Base-by-base conservation (phyloP, 1,139 yeast species). In the Kodamaea arcana region DNA sequence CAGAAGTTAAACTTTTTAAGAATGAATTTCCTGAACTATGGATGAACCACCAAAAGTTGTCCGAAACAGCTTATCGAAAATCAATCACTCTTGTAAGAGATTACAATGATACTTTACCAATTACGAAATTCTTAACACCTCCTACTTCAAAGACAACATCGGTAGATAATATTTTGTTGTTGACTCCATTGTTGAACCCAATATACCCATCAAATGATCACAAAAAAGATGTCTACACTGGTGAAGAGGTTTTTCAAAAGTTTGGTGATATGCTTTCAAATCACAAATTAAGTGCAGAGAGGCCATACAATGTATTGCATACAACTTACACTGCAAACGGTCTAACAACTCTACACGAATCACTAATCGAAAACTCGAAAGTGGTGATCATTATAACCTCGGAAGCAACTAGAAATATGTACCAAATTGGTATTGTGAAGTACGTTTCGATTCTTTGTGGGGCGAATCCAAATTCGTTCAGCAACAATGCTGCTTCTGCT, bases 311-410 rank as follows among this genome's bases (percentile, higher is more conserved):
- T 43, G 78, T 78, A 0, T 52, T 74, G 15, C 84, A 78, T 47
- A 75, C 83, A 0, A 71, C 80, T 1, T 80, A 80, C 46, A 78
- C 84, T 0, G 83, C 83, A 14, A 78, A 79, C 45, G 85, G 85
- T 0, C 60, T 80, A 26, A 75, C 81, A 11, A 62, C 70, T 10
- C 56, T 76, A 32, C 84, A 79, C 46, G 85, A 80, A 46, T 59
- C 68, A 23, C 59, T 78, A 34, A 74, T 79, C 29, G 78, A 75
- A 36, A 64, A 69, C 32, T 66, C 81, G 8, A 74, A 75, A 39
- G 73, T 75, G 3, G 78, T 79, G 8, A 72, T 79, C 29, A 70
- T 79, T 5, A 60, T 79, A 28, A 77, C 83, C 5, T 75, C 83
- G 3, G 84, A 79, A 47, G 83, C 83, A 6, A 62, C 75, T 21